These are phyloP conservation scores for Ceratobasidium sp. DNA, from an alignment of 1,284 basidiomycete genomes.

Conservation along the genomic window DNA sequence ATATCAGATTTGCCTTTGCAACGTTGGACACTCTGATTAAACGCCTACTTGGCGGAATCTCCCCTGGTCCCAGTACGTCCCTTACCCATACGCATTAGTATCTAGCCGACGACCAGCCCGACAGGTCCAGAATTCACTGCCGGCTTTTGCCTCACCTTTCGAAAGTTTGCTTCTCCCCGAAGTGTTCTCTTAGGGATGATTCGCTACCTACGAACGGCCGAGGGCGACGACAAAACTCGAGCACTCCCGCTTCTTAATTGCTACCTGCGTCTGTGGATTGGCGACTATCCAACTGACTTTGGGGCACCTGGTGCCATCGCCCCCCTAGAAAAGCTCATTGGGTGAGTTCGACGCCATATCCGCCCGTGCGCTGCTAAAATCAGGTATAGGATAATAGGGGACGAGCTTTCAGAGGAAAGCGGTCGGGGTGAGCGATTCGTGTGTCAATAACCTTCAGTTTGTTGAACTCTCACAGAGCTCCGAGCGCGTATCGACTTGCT, in stretches of 20 bases:
- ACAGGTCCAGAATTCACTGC: constrained; percentile 73
- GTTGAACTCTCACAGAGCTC: constrained; percentile 20
- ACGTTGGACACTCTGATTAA: constrained; percentile 18
- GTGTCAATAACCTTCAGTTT: constrained; percentile 45
- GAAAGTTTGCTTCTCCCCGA: constrained; percentile 75
- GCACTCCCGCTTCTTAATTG: constrained; percentile 54
- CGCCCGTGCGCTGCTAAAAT: constrained; percentile 65
- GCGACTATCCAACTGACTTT: constrained; percentile 73
- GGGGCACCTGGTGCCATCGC: constrained; percentile 72
- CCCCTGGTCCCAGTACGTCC: background rate
- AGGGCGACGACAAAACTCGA: constrained; percentile 8
- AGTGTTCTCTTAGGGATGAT: constrained; percentile 82
- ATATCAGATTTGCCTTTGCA: constrained; percentile 26
- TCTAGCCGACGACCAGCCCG: constrained; percentile 1
- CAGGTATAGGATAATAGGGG: constrained; percentile 68
- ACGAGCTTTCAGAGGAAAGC: constrained; percentile 57
- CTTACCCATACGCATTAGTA: constrained; percentile 12
- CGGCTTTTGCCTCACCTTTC: constrained; percentile 79
- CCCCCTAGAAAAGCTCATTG: constrained; percentile 72
- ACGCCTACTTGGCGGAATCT: constrained; percentile 9
- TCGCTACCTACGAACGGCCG: constrained; percentile 58
- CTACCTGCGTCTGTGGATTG: constrained; percentile 73
- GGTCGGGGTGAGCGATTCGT: constrained; percentile 68
- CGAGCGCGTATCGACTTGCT: background rate
- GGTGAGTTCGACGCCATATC: constrained; percentile 70